Evolutionary conservation across 768 basidiomycete species (phyloP), one percentile per base, ranked within the genome.

Genomic region (Termitomyces sp.): DNA sequence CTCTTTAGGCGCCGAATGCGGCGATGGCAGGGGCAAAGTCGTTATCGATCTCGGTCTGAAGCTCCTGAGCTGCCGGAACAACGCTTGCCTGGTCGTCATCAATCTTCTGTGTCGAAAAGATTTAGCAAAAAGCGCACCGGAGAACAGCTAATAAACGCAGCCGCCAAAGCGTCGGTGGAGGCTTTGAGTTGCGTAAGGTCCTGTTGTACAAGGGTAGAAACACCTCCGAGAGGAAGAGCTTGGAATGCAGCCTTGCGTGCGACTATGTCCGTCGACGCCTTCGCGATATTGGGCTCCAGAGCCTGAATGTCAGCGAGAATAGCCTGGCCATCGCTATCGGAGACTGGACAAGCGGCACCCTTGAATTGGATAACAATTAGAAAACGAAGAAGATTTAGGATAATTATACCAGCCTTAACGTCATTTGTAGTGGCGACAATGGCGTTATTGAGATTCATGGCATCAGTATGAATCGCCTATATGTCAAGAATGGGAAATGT

Each of bases 391-490:
- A 34, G 37, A 16, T 2, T 5, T 12, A 34, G 11, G 40, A 17
- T 25, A n/a, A 19, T n/a, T n/a, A 7, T 23, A 62, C 64, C 16
- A 44, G 70, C 71, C 16, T 60, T 56, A 4, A 64, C 65, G 40
- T 73, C 74, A 8, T 63, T 57, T 12, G 71, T 70, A 4, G 64
- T 70, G 11, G 59, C 56, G 49, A 69, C 60, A n/a, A 73, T 35
- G 5, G 68, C 38, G 16, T 57, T 61, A 9, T 53, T 58, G 9
- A 71, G 54, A 41, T 34, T 59, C 2, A 53, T 61, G 5, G 72
- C 67, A 49, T 58, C 61, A 11, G 53, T 69, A 64, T 74, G 74
- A 58, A 75, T 71, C 4, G 59, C 51, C 74, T 75, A 42, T 8
- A 41, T 21, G 29, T 29, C 29, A 29, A 7, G n/a, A 2, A 21